phyloP scores from a whole-genome alignment of 352 stramenopile genomes.

The Thraustochytrium striatum region DNA sequence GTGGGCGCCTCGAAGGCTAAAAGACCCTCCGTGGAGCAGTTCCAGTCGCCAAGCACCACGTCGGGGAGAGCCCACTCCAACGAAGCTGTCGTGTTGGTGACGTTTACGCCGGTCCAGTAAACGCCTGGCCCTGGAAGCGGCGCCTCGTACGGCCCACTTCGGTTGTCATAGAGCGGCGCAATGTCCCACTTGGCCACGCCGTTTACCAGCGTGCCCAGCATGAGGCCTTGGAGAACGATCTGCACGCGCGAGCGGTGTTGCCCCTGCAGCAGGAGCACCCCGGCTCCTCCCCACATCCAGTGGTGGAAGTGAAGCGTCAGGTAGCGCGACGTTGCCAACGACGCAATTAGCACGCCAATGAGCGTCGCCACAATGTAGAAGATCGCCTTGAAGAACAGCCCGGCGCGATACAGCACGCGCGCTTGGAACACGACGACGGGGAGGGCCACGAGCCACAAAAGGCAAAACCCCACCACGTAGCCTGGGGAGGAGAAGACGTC shows the following conservation, averaged over 20 bases:
- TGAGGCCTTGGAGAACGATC: neutral
- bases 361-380: neutral
- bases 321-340: neutral
- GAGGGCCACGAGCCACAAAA: neutral
- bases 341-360: neutral
- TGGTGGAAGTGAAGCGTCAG: neutral
- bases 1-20: neutral
- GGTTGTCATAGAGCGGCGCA: neutral
- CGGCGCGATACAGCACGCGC: neutral
- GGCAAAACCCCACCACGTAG: neutral
- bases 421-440: neutral
- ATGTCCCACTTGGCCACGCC: neutral
- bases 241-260: neutral
- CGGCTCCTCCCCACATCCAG: neutral
- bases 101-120: constrained; percentile 12
- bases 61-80: neutral
- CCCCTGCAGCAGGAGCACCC: neutral
- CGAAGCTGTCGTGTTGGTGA: neutral
- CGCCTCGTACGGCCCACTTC: neutral
- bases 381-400: neutral
- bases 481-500: neutral
- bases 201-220: neutral
- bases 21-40: constrained; percentile 1
- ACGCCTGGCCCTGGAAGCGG: too few relatives aligned
- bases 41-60: neutral